A percentile compares a stretch with the other conserved stretches of the same genome.
Evolutionary conservation across 208 protist species (phyloP).

Genomic region (Leishmania gerbilli): DNA sequence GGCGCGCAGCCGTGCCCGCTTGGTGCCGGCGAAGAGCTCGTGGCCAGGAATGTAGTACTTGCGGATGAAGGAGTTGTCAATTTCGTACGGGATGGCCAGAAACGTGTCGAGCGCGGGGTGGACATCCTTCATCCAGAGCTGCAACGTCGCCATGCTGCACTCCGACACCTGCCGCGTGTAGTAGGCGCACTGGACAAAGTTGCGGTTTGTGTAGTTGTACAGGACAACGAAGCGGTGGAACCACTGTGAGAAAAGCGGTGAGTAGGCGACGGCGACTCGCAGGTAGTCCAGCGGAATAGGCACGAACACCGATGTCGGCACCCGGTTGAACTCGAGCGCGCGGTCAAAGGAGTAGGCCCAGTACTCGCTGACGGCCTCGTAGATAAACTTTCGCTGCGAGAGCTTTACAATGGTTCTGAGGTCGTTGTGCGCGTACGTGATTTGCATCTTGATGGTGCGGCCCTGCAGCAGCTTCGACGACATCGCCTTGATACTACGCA

Average conservation of each 20-base stretch:
- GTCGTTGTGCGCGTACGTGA: constrained; percentile 75
- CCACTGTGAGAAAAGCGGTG: constrained; percentile 80
- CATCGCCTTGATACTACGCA: constrained; percentile 81
- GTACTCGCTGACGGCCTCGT: constrained; percentile 79
- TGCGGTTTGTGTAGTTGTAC: constrained; percentile 63
- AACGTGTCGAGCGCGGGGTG: constrained; percentile 69
- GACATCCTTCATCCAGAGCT: constrained; percentile 90
- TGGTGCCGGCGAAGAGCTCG: constrained; percentile 49
- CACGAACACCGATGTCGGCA: constrained; percentile 66
- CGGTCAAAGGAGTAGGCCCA: constrained; percentile 71
- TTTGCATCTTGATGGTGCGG: constrained; percentile 81
- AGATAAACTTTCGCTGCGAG: constrained; percentile 80
- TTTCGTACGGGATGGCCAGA: constrained; percentile 67
- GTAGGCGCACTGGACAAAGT: constrained; percentile 61
- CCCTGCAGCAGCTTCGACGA: constrained; percentile 58
- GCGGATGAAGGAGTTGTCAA: constrained; percentile 49
- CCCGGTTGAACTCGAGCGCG: constrained; percentile 60
- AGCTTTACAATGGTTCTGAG: constrained; percentile 83
- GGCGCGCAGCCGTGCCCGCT: constrained; percentile 54
- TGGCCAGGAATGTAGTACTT: constrained; percentile 81
- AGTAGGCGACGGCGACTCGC: constrained; percentile 63
- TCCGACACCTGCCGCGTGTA: constrained; percentile 16
- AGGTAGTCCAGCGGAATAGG: constrained; percentile 76
- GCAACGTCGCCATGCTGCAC: constrained; percentile 68
- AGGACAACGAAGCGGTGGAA: constrained; percentile 63